Percentiles rank a stretch among this genome's conserved stretches.
Conservation (phyloP, 495 filamentous ascomycete species). For the Penicillium macrosclerotiorum region DNA sequence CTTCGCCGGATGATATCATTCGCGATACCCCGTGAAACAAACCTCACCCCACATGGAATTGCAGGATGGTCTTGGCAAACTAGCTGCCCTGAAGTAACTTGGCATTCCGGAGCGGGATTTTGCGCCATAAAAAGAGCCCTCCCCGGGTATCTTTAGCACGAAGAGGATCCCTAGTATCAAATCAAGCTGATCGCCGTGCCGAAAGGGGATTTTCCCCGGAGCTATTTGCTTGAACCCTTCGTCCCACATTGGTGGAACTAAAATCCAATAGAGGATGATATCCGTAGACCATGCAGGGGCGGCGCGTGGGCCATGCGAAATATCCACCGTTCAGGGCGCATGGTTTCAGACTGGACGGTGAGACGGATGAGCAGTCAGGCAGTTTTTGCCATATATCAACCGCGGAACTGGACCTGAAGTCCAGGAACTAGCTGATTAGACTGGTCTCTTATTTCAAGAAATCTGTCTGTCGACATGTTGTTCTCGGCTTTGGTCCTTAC, state of each 20-base stretch:
- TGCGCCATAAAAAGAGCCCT: background rate
- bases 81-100: background rate
- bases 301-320: slow-evolving; percentile 1
- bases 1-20: background rate
- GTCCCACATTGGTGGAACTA: slow-evolving; percentile 18
- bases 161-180: background rate
- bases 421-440: background rate
- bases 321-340: slow-evolving; percentile 13
- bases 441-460: background rate
- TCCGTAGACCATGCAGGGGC: slow-evolving; percentile 2
- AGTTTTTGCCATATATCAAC: background rate
- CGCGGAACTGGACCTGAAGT: background rate
- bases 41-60: slow-evolving; percentile 14
- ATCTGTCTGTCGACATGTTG: slow-evolving; percentile 13
- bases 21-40: slow-evolving; percentile 7
- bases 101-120: background rate
- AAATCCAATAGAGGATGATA: slow-evolving; percentile 1
- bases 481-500: slow-evolving; percentile 18
- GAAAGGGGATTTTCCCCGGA: background rate
- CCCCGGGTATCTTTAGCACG: background rate
- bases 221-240: background rate
- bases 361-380: background rate
- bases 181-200: slow-evolving; percentile 1
- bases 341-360: slow-evolving; percentile 6
- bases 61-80: slow-evolving; percentile 12